Evolutionary conservation across 1,139 yeast genomes (phyloP), one percentile per base, ranked within the genome.

Genomic region (Saccharomyces hybrid): DNA sequence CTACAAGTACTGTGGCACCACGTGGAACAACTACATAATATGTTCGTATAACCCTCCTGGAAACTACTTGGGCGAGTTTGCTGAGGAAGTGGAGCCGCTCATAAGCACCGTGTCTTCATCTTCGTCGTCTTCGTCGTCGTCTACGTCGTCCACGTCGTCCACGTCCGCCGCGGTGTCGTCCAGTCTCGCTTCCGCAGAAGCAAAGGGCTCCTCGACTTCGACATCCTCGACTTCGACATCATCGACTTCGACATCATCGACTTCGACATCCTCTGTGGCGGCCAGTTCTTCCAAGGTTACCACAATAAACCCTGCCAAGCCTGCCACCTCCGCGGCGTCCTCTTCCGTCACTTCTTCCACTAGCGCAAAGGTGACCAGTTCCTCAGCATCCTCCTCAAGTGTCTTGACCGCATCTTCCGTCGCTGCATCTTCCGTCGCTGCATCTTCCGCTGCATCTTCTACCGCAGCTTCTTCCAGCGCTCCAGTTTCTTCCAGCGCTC

Each of bases 11-110:
- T 78, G 82, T 66, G 77, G 76, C 57, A 63, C 71, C 28, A 73
- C 71, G 54, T 79, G 80, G 77, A 81, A 82, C 27, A 71, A 73
- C 53, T 84, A 82, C 69, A 73, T 83, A 54, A 77, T 83, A 38
- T 84, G 89, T 71, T 77, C 80, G 51, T 84, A 84, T 69, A 70
- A 74, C 60, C 78, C 81, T n/a, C 77, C 80, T 31, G 91, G 91
- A 52, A 85, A 85, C 70, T 71, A 79, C 42, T 71, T 78, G 52
- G 82, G 75, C 53, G 61, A 66, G 54, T 73, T 70, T 58, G 58
- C 67, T 12, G 63, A 58, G 9, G 70, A 72, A 54, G 75, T 72
- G 52, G 58, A 62, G 52, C 60, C 65, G 47, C 52, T 64, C 52
- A 55, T 49, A 7, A 48, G 38, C 12, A 44, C 14, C 5, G 16